These are phyloP conservation scores for Neurospora intermedia DNA, from an alignment of 495 filamentous ascomycete species.

Conservation along the genomic window DNA sequence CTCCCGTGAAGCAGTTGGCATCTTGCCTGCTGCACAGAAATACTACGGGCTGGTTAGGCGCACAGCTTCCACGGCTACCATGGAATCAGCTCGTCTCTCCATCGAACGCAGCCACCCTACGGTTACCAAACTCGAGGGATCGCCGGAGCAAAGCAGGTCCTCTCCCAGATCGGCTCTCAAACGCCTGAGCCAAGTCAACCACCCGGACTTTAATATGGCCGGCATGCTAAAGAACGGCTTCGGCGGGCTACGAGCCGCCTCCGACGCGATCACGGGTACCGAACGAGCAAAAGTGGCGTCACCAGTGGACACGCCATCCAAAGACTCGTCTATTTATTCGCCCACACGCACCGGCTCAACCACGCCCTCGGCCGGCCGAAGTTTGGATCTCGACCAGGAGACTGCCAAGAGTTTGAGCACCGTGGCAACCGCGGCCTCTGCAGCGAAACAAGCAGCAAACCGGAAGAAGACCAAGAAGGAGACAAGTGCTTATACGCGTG, in stretches of 20 bases:
- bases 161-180: conserved; percentile 37
- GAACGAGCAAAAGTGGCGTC: conserved; percentile 46
- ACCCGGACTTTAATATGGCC: conserved; percentile 40
- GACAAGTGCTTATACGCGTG: conserved; percentile 86
- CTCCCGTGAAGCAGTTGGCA: conserved; percentile 29
- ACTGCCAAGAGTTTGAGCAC: conserved; percentile 44
- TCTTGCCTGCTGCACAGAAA: conserved; percentile 41
- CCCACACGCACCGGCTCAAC: conserved; percentile 72
- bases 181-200: conserved; percentile 37
- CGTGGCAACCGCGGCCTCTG: conserved; percentile 30
- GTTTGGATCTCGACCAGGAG: conserved; percentile 68
- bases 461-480: conserved; percentile 72
- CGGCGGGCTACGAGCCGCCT: conserved; percentile 65
- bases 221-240: conserved; percentile 26
- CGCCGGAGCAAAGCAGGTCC: conserved; percentile 43
- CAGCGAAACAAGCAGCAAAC: conserved; percentile 27
- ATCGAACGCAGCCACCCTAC: conserved; percentile 43
- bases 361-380: conserved; percentile 71
- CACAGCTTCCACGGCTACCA: conserved; percentile 39
- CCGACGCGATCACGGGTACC: conserved; percentile 60
- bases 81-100: conserved; percentile 36
- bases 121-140: conserved; percentile 57
- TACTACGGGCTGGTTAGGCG: conserved; percentile 50
- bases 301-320: conserved; percentile 47
- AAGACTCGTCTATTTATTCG: conserved; percentile 55